Conservation (phyloP, 1,139 yeast species). For the Pneumocystis oryctolagi region DNA sequence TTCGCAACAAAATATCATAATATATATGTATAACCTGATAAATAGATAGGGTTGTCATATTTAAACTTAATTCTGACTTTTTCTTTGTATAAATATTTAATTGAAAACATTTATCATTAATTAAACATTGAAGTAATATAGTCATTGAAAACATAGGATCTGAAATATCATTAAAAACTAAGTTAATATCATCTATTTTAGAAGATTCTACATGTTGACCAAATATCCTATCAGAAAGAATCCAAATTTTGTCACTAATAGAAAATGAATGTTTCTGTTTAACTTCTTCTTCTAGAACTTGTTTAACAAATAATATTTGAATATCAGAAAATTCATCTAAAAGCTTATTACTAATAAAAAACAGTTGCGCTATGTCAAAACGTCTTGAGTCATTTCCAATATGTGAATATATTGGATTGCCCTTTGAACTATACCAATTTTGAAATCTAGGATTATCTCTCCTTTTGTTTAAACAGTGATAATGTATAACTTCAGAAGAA, state of each 20-base stretch:
- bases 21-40: not conserved
- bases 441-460: slow-evolving; percentile 1
- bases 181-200: not conserved
- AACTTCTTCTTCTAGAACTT: not conserved
- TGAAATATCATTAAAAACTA: not conserved
- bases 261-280: slow-evolving; percentile 1
- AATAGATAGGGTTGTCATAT: not conserved
- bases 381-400: not conserved
- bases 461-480: not conserved
- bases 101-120: not conserved
- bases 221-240: not conserved
- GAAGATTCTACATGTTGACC: not conserved
- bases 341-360: not conserved
- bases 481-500: not conserved
- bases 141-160: not conserved
- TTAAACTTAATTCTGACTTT: not conserved
- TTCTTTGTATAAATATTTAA: not conserved
- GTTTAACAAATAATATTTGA: not conserved
- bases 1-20: not conserved
- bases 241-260: not conserved
- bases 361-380: not conserved
- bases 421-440: not conserved
- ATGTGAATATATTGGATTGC: not conserved
- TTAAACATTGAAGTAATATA: not conserved
- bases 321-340: not conserved